A percentile compares a stretch with the other conserved stretches of the same genome.
Evolutionary conservation across 768 basidiomycete genomes (phyloP).

Genomic region (Auricularia heimuer): DNA sequence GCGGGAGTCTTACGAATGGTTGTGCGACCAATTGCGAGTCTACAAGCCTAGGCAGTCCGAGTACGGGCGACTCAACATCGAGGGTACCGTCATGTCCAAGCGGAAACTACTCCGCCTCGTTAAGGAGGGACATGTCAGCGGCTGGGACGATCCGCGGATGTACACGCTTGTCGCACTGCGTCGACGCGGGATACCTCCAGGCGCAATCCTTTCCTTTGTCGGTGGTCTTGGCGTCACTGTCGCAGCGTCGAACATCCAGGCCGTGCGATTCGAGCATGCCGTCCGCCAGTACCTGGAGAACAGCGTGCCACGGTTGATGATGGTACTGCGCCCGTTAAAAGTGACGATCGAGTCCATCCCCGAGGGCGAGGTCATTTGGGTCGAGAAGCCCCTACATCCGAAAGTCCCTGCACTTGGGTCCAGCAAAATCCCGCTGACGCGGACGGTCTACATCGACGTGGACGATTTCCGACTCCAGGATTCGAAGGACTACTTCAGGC

Average conservation of each 20-base stretch:
- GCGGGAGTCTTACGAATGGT: slow-evolving; percentile 97
- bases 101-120: slow-evolving; percentile 89
- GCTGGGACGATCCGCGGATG: slow-evolving; percentile 96
- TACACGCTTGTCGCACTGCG: slow-evolving; percentile 95
- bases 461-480: slow-evolving; percentile 91
- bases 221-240: slow-evolving; percentile 91
- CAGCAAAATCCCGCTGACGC: slow-evolving; percentile 75
- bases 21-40: slow-evolving; percentile 93
- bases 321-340: slow-evolving; percentile 86
- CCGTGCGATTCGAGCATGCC: slow-evolving; percentile 79
- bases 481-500: slow-evolving; percentile 91
- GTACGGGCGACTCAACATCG: slow-evolving; percentile 84
- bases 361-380: slow-evolving; percentile 70
- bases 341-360: slow-evolving; percentile 86
- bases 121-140: slow-evolving; percentile 69
- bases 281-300: slow-evolving; percentile 86
- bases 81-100: slow-evolving; percentile 95
- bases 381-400: slow-evolving; percentile 90
- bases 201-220: slow-evolving; percentile 89
- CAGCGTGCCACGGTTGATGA: slow-evolving; percentile 75
- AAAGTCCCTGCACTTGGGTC: slow-evolving; percentile 84
- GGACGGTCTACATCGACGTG: slow-evolving; percentile 81
- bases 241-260: slow-evolving; percentile 71
- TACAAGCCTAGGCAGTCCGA: slow-evolving; percentile 98
- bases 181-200: slow-evolving; percentile 92